A percentile compares a stretch with the other conserved stretches of the same genome.
Evolutionary conservation across 768 basidiomycete genomes (phyloP).

Genomic region (Coprinopsis strossmayeri): DNA sequence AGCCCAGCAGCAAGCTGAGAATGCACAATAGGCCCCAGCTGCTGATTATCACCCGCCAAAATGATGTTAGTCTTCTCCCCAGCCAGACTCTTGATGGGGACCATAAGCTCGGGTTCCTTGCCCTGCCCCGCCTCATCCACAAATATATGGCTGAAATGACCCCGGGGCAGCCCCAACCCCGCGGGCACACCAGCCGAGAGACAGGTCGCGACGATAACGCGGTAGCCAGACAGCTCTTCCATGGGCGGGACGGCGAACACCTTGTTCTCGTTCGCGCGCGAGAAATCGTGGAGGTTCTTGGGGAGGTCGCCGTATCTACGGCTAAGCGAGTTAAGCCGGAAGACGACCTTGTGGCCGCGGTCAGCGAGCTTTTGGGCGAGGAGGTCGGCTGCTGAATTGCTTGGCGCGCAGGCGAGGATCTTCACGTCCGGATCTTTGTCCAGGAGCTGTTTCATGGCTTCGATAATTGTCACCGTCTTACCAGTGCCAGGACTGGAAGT

Average conservation of each 20-base stretch:
- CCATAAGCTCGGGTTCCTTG: constrained; percentile 52
- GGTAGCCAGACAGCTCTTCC: constrained; percentile 32
- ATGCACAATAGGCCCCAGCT: constrained; percentile 53
- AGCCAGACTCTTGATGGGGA: constrained; percentile 46
- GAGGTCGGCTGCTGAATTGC: constrained; percentile 63
- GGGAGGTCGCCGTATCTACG: constrained; percentile 32
- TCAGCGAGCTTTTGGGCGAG: constrained; percentile 36
- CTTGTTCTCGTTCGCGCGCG: constrained; percentile 29
- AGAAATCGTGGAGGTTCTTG: constrained; percentile 29
- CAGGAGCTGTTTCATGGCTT: constrained; percentile 55
- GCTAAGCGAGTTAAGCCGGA: constrained; percentile 48
- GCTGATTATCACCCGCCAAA: constrained; percentile 56
- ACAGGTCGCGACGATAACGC: constrained; percentile 55
- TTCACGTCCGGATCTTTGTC: constrained; percentile 29
- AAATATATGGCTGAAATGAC: constrained; percentile 57
- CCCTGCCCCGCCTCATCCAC: constrained; percentile 64
- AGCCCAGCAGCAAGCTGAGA: constrained; percentile 39
- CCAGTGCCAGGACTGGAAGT: constrained; percentile 51
- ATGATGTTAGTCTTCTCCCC: constrained; percentile 42
- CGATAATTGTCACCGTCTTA: constrained; percentile 61
- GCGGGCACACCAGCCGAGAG: constrained; percentile 43
- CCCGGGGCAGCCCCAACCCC: constrained; percentile 39
- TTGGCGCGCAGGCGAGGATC: constrained; percentile 62
- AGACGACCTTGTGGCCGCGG: constrained; percentile 32
- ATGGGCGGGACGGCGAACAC: constrained; percentile 41